Percentiles rank a stretch among this genome's conserved stretches.
These are phyloP conservation scores for Debaryomyces prosopidis DNA, from an alignment of 805 yeast genomes.

Conservation along the genomic window DNA sequence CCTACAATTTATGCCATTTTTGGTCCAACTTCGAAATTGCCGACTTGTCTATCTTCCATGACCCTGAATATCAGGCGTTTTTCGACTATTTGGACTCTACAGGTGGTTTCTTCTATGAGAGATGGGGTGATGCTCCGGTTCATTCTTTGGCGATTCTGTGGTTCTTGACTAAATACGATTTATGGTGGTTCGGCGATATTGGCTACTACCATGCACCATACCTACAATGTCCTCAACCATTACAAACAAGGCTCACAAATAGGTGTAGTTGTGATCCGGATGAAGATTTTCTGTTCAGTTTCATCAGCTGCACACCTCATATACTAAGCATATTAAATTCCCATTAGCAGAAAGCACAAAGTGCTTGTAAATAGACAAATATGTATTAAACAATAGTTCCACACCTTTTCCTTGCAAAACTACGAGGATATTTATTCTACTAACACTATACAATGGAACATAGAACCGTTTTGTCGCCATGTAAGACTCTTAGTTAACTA, in stretches of 20 bases:
- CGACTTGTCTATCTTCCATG: slow-evolving; percentile 66
- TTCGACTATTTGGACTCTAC: slow-evolving; percentile 61
- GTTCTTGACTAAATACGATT: slow-evolving; percentile 52
- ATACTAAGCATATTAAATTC: slow-evolving; percentile 5
- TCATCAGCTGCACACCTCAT: slow-evolving; percentile 22
- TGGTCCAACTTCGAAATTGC: slow-evolving; percentile 83
- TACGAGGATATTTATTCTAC: too few relatives aligned
- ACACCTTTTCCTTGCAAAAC: too few relatives aligned
- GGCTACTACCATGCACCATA: slow-evolving; percentile 79
- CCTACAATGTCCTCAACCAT: slow-evolving; percentile 53
- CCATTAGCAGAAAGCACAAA: neutral
- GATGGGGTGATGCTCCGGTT: slow-evolving; percentile 96
- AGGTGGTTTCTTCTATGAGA: slow-evolving; percentile 83
- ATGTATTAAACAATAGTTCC: too few relatives aligned
- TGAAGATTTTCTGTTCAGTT: slow-evolving; percentile 29
- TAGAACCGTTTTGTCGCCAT: too few relatives aligned
- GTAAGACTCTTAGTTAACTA: too few relatives aligned
- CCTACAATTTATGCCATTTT: slow-evolving; percentile 76
- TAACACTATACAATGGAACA: too few relatives aligned
- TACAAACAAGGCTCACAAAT: slow-evolving; percentile 20
- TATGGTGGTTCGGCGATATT: slow-evolving; percentile 72
- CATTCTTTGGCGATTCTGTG: slow-evolving; percentile 75
- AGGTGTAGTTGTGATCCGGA: slow-evolving; percentile 41
- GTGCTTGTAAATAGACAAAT: too few relatives aligned
- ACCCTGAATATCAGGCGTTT: slow-evolving; percentile 54